A percentile compares a stretch with the other conserved stretches of the same genome.
Evolutionary conservation across 352 stramenopile genomes (phyloP).

Genomic region (Globisporangium alternatum): DNA sequence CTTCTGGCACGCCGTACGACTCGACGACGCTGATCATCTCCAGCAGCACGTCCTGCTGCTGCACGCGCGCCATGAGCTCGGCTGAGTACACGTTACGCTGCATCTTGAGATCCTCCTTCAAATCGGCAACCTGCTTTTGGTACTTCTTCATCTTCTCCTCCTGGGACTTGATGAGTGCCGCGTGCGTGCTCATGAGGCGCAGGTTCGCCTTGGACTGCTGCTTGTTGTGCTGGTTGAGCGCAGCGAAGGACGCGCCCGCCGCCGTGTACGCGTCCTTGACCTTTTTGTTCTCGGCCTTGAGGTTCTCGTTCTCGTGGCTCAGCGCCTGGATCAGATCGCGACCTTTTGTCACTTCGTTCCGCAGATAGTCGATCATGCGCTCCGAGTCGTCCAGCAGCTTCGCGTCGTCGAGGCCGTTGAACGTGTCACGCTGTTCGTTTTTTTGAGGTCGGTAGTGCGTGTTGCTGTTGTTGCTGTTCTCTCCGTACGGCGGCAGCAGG

Average conservation of each 20-base stretch:
- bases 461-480: slow-evolving; percentile 14
- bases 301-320: slow-evolving; percentile 72
- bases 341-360: slow-evolving; percentile 74
- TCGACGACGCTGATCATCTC: slow-evolving; percentile 57
- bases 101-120: slow-evolving; percentile 82
- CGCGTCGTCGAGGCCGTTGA: slow-evolving; percentile 41
- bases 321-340: slow-evolving; percentile 65
- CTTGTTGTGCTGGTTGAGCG: slow-evolving; percentile 93
- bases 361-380: slow-evolving; percentile 82
- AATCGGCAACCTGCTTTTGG: slow-evolving; percentile 77
- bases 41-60: slow-evolving; percentile 45
- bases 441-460: background rate
- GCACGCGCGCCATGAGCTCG: slow-evolving; percentile 69
- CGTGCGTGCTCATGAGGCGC: slow-evolving; percentile 87
- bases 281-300: slow-evolving; percentile 88
- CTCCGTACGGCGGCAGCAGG: slow-evolving; percentile 22
- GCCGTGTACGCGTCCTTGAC: slow-evolving; percentile 93
- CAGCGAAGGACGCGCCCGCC: slow-evolving; percentile 89
- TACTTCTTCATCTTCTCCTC: slow-evolving; percentile 91
- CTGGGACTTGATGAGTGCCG: slow-evolving; percentile 82
- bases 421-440: slow-evolving; percentile 29
- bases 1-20: slow-evolving; percentile 43
- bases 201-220: slow-evolving; percentile 91
- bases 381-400: slow-evolving; percentile 82
- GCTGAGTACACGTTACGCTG: slow-evolving; percentile 77